Conservation (phyloP, 2,329 filamentous ascomycete genomes). For the Passalora sequoiae region DNA sequence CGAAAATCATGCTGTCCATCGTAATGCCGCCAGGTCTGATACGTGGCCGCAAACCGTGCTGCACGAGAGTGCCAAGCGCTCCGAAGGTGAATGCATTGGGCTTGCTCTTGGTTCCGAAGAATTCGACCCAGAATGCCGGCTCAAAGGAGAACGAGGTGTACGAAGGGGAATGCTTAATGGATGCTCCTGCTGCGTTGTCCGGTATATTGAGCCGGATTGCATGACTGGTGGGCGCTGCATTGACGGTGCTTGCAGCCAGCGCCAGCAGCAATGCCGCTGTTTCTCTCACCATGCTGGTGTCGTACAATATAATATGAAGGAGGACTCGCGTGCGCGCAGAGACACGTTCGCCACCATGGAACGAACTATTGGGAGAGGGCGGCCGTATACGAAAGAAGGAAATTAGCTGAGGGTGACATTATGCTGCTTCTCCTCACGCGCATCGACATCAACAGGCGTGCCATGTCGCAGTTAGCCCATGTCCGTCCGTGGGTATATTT, state of each 20-base stretch:
- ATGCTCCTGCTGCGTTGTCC: slow-evolving; percentile 19
- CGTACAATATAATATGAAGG: too few relatives aligned
- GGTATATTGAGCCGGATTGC: slow-evolving; percentile 15
- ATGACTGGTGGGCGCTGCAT: background rate
- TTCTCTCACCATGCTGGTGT: background rate
- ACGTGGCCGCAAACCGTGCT: slow-evolving; percentile 27
- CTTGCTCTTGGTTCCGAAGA: slow-evolving; percentile 26
- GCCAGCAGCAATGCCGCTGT: background rate
- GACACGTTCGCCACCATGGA: too few relatives aligned
- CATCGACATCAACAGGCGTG: too few relatives aligned
- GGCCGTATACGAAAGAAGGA: too few relatives aligned
- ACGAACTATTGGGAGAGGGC: too few relatives aligned
- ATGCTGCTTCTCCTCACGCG: too few relatives aligned
- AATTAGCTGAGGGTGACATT: too few relatives aligned
- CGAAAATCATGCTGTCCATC: slow-evolving; percentile 31
- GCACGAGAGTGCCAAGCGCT: slow-evolving; percentile 24
- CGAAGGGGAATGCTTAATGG: slow-evolving; percentile 25
- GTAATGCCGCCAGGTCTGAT: slow-evolving; percentile 31
- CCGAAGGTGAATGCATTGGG: slow-evolving; percentile 28
- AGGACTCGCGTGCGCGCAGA: too few relatives aligned
- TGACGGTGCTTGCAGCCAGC: background rate
- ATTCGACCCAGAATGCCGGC: slow-evolving; percentile 32
- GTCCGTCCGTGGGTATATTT: too few relatives aligned
- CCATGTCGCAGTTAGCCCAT: too few relatives aligned
- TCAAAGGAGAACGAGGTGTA: slow-evolving; percentile 30